Percentiles rank a stretch among this genome's conserved stretches.
Evolutionary conservation across 2,329 filamentous ascomycete species (phyloP).

Genomic region (Didymella lethalis): DNA sequence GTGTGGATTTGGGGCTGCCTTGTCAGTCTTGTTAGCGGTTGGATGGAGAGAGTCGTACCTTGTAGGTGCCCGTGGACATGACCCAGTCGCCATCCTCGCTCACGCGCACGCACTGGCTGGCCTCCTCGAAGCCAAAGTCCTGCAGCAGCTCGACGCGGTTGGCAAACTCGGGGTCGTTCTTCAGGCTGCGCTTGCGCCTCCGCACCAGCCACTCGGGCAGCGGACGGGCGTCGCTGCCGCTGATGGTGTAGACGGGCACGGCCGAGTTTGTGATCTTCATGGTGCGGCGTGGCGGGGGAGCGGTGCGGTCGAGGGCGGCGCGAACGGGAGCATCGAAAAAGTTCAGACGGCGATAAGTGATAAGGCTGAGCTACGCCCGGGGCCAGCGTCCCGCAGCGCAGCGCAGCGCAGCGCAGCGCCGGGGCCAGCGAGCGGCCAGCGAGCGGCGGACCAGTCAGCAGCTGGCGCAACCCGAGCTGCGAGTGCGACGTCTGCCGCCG

Average conservation of each 20-base stretch:
- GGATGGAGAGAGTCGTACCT: too few relatives aligned
- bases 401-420: background rate
- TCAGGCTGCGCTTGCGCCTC: constrained; percentile 86
- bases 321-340: constrained; percentile 5
- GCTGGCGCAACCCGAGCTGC: background rate
- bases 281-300: constrained; percentile 17
- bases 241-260: constrained; percentile 93
- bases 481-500: background rate
- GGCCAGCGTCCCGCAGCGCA: background rate
- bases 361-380: background rate
- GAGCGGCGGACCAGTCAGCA: too few relatives aligned
- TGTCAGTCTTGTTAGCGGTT: too few relatives aligned
- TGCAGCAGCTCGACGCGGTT: constrained; percentile 94
- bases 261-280: constrained; percentile 87
- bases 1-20: constrained; percentile 91
- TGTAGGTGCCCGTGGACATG: constrained; percentile 41
- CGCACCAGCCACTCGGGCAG: constrained; percentile 95
- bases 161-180: constrained; percentile 90
- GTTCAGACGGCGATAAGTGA: background rate
- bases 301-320: background rate
- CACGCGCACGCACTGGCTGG: constrained; percentile 85
- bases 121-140: constrained; percentile 97
- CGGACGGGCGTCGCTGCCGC: constrained; percentile 84
- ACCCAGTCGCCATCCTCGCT: constrained; percentile 96
- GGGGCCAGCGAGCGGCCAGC: too few relatives aligned